Evolutionary conservation across 1,284 basidiomycete species (phyloP), one percentile per base, ranked within the genome.

Genomic region (Ustilago vetiveriae): DNA sequence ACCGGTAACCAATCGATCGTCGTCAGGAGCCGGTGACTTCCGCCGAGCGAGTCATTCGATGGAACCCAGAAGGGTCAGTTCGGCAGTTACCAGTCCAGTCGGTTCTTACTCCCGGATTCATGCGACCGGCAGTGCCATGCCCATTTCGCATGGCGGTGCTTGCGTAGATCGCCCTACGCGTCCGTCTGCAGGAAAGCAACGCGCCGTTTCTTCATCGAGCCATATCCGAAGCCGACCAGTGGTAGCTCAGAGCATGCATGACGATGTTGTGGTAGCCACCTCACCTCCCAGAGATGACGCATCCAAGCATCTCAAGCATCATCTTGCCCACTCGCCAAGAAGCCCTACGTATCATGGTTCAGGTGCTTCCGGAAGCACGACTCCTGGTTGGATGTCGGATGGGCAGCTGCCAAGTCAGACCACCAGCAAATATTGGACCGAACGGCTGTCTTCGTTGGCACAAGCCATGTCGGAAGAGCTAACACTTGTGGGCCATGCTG

Each of bases 381-480:
- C 68, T 6, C 62, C 68, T 1, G 68, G 62, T 3, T 65, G 68
- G 55, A 48, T 37, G 13, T 52, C 57, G 6, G 57, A 62, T 21
- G 48, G 51, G 3, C 49, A 60, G 29, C 19, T 49, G 16, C 48
- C 51, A 0, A 41, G 58, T 17, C 52, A 38, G 8, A 50, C 23
- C 1, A 50, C 63, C 2, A 46, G 62, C 11, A 48, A 49, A 6
- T 72, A 72, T 36, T 67, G 69, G 69, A 56, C 42, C n/a, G 63
- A 72, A 23, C 44, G 63, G 14, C 41, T 72, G 22, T 43, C 48
- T 4, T 54, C 58, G 19, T 30, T 72, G 19, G 69, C 69, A 2
- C 58, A 67, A n/a, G 59, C 55, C 8, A 52, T 72, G 58, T 44
- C 51, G 6, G 69, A 55, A 24, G 69, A 71, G 33, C 13, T 62